Evolutionary conservation across 495 filamentous ascomycete genomes (phyloP).

Genomic region (Neurospora sp.): DNA sequence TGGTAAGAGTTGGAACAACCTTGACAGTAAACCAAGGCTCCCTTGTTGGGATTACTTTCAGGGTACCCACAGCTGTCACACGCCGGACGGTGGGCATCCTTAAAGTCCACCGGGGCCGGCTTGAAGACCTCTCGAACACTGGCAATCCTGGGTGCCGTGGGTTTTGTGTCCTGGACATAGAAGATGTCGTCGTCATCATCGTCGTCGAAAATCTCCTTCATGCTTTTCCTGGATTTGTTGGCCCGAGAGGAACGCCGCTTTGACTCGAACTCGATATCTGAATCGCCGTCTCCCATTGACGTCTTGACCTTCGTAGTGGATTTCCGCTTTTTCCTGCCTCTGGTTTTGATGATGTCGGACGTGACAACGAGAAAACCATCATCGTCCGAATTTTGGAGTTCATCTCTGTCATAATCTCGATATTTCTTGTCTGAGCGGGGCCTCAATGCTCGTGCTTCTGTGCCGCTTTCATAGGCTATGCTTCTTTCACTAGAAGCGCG

Average conservation of each 20-base stretch:
- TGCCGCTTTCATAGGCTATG: neutral
- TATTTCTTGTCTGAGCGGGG: conserved; percentile 2
- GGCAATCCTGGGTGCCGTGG: conserved; percentile 39
- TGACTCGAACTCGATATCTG: conserved; percentile 37
- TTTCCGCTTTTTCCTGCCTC: conserved; percentile 1
- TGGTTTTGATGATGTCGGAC: conserved; percentile 28
- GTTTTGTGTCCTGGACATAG: conserved; percentile 50
- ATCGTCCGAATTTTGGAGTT: conserved; percentile 30
- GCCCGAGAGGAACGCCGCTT: conserved; percentile 43
- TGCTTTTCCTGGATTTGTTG: conserved; percentile 38
- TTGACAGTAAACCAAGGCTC: conserved; percentile 72
- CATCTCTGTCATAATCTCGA: conserved; percentile 31
- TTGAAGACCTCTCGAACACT: conserved; percentile 63
- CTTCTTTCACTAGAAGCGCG: conserved; percentile 2
- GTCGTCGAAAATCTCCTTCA: conserved; percentile 52
- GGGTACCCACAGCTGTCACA: conserved; percentile 66
- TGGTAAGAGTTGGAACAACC: conserved; percentile 82
- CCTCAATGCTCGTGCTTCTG: neutral
- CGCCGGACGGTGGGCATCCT: conserved; percentile 49
- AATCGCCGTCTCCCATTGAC: conserved; percentile 11
- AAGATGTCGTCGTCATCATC: conserved; percentile 43
- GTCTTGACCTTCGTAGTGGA: neutral
- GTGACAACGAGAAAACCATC: conserved; percentile 24
- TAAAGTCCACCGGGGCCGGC: conserved; percentile 48
- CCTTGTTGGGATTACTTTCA: conserved; percentile 41